Evolutionary conservation across 1,284 basidiomycete genomes (phyloP).

Genomic region (Amylostereum areolatum): DNA sequence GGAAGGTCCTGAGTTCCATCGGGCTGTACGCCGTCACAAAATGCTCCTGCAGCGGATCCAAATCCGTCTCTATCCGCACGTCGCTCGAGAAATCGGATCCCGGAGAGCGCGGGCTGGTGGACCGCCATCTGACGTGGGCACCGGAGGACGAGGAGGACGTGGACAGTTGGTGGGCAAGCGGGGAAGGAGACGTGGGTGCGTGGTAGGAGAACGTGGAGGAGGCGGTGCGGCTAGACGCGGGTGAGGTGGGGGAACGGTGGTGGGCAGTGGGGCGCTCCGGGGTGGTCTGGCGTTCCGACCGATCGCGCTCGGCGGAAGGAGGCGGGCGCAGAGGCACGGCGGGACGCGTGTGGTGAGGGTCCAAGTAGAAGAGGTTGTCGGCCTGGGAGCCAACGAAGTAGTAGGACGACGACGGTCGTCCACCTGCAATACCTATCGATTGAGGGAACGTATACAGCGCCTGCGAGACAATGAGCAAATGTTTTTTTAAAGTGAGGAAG

Average conservation of each 20-base stretch:
- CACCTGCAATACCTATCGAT: slow-evolving; percentile 93
- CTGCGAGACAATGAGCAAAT: slow-evolving; percentile 32
- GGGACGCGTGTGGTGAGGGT: slow-evolving; percentile 88
- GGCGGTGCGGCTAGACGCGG: slow-evolving; percentile 42
- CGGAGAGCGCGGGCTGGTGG: slow-evolving; percentile 23
- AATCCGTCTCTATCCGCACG: slow-evolving; percentile 23
- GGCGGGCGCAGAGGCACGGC: slow-evolving; percentile 71
- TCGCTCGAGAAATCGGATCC: slow-evolving; percentile 32
- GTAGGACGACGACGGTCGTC: slow-evolving; percentile 91
- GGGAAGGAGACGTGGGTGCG: slow-evolving; percentile 48
- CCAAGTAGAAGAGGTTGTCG: slow-evolving; percentile 90
- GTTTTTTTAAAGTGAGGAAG: slow-evolving; percentile 1
- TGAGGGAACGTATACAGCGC: slow-evolving; percentile 90
- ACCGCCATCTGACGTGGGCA: background rate
- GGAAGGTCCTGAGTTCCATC: slow-evolving; percentile 80
- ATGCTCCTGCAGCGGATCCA: slow-evolving; percentile 48
- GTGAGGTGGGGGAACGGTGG: slow-evolving; percentile 40
- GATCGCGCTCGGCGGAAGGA: slow-evolving; percentile 15
- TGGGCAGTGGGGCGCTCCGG: slow-evolving; percentile 17
- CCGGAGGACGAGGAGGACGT: slow-evolving; percentile 30
- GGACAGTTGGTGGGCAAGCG: slow-evolving; percentile 55
- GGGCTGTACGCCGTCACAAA: slow-evolving; percentile 58
- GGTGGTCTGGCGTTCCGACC: slow-evolving; percentile 16
- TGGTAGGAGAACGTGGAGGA: slow-evolving; percentile 57
- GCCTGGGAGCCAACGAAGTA: slow-evolving; percentile 95